Percentiles rank a stretch among this genome's conserved stretches.
Evolutionary conservation across 805 yeast genomes (phyloP).

Genomic region (Candida namnaoensis): DNA sequence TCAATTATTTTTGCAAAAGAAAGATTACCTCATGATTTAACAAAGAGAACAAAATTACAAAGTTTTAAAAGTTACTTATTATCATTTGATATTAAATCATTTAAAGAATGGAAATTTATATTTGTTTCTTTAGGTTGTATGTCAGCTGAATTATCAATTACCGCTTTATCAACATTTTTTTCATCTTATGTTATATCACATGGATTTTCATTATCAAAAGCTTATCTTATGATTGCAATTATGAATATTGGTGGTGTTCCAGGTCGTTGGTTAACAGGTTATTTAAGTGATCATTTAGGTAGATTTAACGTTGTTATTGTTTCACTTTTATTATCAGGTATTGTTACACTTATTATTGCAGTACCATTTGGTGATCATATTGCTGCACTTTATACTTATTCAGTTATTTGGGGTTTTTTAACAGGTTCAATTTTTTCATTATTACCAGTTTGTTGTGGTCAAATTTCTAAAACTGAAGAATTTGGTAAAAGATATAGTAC

Average conservation of each 20-base stretch:
- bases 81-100: conserved; percentile 24
- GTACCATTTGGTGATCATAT: conserved; percentile 26
- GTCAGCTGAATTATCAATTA: conserved; percentile 36
- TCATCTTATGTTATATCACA: conserved; percentile 41
- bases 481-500: conserved; percentile 49
- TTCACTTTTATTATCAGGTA: conserved; percentile 21
- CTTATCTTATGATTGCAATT: conserved; percentile 36
- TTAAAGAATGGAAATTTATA: conserved; percentile 36
- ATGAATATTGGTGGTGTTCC: conserved; percentile 31
- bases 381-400: conserved; percentile 30
- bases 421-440: conserved; percentile 47
- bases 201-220: conserved; percentile 30
- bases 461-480: conserved; percentile 41
- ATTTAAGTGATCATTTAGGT: conserved; percentile 37
- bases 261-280: conserved; percentile 34
- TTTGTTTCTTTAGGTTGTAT: conserved; percentile 35
- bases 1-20: conserved; percentile 23
- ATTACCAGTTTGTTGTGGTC: conserved; percentile 52
- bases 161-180: conserved; percentile 37
- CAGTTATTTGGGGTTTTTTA: conserved; percentile 41
- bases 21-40: conserved; percentile 16
- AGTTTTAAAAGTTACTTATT: conserved; percentile 8
- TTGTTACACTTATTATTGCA: conserved; percentile 31
- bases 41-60: conserved; percentile 6
- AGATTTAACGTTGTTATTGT: conserved; percentile 44